Evolutionary conservation across 2,329 filamentous ascomycete species (phyloP).

Genomic region (Hypoxylon sp.): DNA sequence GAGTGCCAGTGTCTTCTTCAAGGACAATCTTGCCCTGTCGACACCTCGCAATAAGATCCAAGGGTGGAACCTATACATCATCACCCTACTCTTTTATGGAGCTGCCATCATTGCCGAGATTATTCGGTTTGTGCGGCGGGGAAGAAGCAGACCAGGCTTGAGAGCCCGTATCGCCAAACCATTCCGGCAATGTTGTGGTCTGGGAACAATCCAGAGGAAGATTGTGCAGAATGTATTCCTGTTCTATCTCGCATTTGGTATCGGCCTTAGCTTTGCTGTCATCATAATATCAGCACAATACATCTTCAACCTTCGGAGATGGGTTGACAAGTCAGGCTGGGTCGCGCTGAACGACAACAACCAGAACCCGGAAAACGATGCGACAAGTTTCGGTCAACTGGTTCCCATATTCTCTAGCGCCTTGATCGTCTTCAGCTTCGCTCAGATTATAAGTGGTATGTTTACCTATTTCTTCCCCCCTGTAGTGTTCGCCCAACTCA

Average conservation of each 20-base stretch:
- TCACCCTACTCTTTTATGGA: slow-evolving; percentile 49
- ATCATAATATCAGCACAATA: slow-evolving; percentile 46
- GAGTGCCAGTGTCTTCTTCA: slow-evolving; percentile 41
- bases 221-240: slow-evolving; percentile 40
- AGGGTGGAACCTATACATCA: slow-evolving; percentile 49
- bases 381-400: slow-evolving; percentile 55
- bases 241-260: slow-evolving; percentile 45
- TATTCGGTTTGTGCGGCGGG: slow-evolving; percentile 45
- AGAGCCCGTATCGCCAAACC: slow-evolving; percentile 26
- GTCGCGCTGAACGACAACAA: slow-evolving; percentile 37
- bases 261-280: slow-evolving; percentile 47
- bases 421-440: slow-evolving; percentile 54
- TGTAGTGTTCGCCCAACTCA: slow-evolving; percentile 7
- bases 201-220: slow-evolving; percentile 27
- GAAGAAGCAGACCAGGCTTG: slow-evolving; percentile 39
- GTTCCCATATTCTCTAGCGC: slow-evolving; percentile 55
- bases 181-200: slow-evolving; percentile 24
- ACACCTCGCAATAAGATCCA: slow-evolving; percentile 47
- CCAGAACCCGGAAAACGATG: slow-evolving; percentile 54
- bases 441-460: slow-evolving; percentile 52
- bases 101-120: slow-evolving; percentile 47
- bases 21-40: slow-evolving; percentile 30
- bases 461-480: not conserved
- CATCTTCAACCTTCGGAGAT: slow-evolving; percentile 51
- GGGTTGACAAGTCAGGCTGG: slow-evolving; percentile 51